Evolutionary conservation across 2,329 filamentous ascomycete species (phyloP).

Genomic region (Colletotrichum neosansevieriae): DNA sequence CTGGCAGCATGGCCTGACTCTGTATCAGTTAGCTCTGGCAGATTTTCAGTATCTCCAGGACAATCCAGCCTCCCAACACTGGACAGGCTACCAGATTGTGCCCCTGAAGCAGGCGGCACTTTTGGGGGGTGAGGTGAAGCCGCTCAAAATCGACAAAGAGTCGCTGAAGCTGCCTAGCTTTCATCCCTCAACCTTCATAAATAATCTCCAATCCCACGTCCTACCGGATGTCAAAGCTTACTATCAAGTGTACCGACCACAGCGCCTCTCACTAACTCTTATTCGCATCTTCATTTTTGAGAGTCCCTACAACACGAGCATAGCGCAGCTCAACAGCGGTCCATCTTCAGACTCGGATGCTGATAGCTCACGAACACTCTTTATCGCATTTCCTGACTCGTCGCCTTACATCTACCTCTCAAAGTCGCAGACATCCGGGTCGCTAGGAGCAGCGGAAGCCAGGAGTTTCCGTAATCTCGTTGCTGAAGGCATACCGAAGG

Average conservation of each 20-base stretch:
- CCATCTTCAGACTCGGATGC: constrained; percentile 55
- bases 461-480: constrained; percentile 78
- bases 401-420: constrained; percentile 80
- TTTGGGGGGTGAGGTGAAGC: constrained; percentile 53
- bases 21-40: constrained; percentile 78
- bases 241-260: constrained; percentile 82
- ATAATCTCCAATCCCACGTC: constrained; percentile 79
- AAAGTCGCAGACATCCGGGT: constrained; percentile 59
- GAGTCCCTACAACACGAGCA: constrained; percentile 76
- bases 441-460: constrained; percentile 62
- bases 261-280: constrained; percentile 75
- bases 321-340: constrained; percentile 55
- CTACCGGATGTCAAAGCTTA: constrained; percentile 86
- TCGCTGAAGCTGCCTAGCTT: constrained; percentile 74
- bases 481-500: constrained; percentile 84
- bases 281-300: constrained; percentile 85
- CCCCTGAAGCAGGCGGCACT: constrained; percentile 59
- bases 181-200: constrained; percentile 83
- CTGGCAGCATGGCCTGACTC: constrained; percentile 72
- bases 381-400: constrained; percentile 84
- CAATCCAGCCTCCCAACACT: constrained; percentile 72
- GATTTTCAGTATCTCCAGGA: constrained; percentile 76
- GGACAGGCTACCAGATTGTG: constrained; percentile 72
- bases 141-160: constrained; percentile 54
- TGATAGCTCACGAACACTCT: constrained; percentile 79